Conservation (phyloP, 2,329 filamentous ascomycete genomes). For the Xylaria sp. region DNA sequence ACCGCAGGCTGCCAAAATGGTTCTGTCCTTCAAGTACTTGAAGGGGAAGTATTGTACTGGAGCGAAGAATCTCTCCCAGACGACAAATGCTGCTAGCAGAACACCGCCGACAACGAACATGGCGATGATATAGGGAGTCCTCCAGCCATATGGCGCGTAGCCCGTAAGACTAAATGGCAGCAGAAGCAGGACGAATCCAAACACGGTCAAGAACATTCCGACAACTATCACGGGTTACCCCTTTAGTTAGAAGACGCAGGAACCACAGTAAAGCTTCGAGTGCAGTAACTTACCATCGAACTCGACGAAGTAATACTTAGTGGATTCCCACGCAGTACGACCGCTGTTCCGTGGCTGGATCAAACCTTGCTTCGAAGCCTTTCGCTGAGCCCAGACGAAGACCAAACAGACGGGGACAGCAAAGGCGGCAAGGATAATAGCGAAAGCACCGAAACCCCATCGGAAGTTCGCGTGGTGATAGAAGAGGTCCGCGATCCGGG, state of each 20-base stretch:
- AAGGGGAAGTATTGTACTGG: slow-evolving; percentile 16
- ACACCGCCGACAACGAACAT: slow-evolving; percentile 4
- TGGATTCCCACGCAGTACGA: slow-evolving; percentile 54
- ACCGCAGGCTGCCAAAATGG: slow-evolving; percentile 4
- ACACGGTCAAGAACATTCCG: slow-evolving; percentile 58
- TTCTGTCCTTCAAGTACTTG: slow-evolving; percentile 10
- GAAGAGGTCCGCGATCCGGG: slow-evolving; percentile 48
- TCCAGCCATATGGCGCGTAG: slow-evolving; percentile 10
- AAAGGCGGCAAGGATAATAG: slow-evolving; percentile 63
- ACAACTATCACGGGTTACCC: slow-evolving; percentile 41
- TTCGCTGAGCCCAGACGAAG: slow-evolving; percentile 48
- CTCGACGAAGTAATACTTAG: slow-evolving; percentile 60
- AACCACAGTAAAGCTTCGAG: background rate
- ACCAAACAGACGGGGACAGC: slow-evolving; percentile 45
- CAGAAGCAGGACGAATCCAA: slow-evolving; percentile 40
- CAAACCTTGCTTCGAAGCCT: slow-evolving; percentile 54
- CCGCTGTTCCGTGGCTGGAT: slow-evolving; percentile 41
- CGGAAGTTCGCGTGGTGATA: slow-evolving; percentile 47
- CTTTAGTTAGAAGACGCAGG: background rate
- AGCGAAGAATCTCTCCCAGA: slow-evolving; percentile 13
- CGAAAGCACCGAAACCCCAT: slow-evolving; percentile 65
- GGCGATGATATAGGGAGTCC: slow-evolving; percentile 8
- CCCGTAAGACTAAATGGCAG: slow-evolving; percentile 1
- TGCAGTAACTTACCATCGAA: slow-evolving; percentile 55
- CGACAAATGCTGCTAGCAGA: background rate